Evolutionary conservation across 345 rosid species (phyloP), one percentile per base, ranked within the genome.

Genomic region (Populus simonii): DNA sequence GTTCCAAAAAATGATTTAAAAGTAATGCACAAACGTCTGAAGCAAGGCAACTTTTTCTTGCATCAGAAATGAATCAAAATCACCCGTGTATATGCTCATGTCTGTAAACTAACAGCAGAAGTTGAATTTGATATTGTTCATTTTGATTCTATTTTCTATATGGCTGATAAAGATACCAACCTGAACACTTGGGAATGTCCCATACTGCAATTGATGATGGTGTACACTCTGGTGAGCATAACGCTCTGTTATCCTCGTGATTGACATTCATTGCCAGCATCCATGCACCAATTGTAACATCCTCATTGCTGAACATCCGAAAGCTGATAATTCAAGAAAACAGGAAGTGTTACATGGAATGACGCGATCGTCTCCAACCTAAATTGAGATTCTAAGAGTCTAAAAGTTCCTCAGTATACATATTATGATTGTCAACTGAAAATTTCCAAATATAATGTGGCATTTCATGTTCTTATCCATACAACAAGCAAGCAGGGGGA

Each of bases 151-250:
- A 22, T 16, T 69, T 59, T 38, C 25, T 23, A n/a, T 18, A 12
- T 45, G 47, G 47, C 66, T 47, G 22, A 65, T 71, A 75, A 70
- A 77, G 76, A 49, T 65, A 82, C 89, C 8, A 82, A 94, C 98
- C 98, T 88, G 98, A 94, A 85, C 98, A 94, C 79, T 84, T 93
- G 16, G 98, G 98, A 75, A 94, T 89, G 84, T 93, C 98, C 99
- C 97, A 93, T 70, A 94, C 91, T 38, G 96, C 97, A 85, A 93
- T 77, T 39, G 95, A 89, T 73, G 89, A 41, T 29, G 89, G 81
- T 2, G 92, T 85, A 85, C 98, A 94, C 31, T 88, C 93, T 76
- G 91, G 83, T 84, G 79, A 81, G 84, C 97, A 93, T 29, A 93
- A 88, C 70, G 85, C 89, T 66, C 84, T 82, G 72, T 86, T 85